phyloP scores from a whole-genome alignment of 208 protist genomes.

The Wallacemonas sp. region DNA sequence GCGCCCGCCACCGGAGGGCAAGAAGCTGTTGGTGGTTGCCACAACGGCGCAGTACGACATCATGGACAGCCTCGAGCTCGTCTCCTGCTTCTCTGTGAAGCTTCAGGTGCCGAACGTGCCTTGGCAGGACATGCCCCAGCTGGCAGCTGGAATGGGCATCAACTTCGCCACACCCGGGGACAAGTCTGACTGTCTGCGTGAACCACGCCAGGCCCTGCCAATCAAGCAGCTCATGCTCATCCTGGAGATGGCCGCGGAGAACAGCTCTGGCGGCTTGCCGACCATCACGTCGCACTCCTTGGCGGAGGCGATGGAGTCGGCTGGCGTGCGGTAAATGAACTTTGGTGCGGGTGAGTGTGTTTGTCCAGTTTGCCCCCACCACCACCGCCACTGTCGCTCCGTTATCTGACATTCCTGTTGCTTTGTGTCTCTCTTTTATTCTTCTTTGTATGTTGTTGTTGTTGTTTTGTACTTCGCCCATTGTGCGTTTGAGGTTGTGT shows the following conservation, averaged over 20 bases:
- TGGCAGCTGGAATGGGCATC: slow-evolving; percentile 48
- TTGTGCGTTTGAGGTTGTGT: neutral
- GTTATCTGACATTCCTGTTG: slow-evolving; percentile 3
- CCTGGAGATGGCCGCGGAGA: slow-evolving; percentile 79
- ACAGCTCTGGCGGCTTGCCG: slow-evolving; percentile 19
- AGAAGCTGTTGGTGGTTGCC: slow-evolving; percentile 95
- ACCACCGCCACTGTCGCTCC: neutral
- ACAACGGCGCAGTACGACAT: slow-evolving; percentile 92
- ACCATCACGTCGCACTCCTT: slow-evolving; percentile 49
- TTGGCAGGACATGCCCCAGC: slow-evolving; percentile 29
- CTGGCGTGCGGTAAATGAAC: slow-evolving; percentile 26
- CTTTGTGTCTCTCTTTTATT: neutral
- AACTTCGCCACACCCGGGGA: slow-evolving; percentile 39
- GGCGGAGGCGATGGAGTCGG: slow-evolving; percentile 55
- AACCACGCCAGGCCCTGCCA: slow-evolving; percentile 42
- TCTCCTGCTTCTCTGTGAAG: slow-evolving; percentile 90
- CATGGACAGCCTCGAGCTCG: slow-evolving; percentile 92
- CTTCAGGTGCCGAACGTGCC: slow-evolving; percentile 58
- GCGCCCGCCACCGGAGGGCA: slow-evolving; percentile 88
- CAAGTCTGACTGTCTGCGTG: slow-evolving; percentile 24
- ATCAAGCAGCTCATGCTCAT: slow-evolving; percentile 86
- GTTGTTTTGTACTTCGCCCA: neutral
- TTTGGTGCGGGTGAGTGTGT: too few relatives aligned
- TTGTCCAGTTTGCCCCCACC: too few relatives aligned
- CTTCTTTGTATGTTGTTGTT: neutral